Evolutionary conservation across 331 rosid genomes (phyloP), one percentile per base, ranked within the genome.

Genomic region (Quercus tomentella): DNA sequence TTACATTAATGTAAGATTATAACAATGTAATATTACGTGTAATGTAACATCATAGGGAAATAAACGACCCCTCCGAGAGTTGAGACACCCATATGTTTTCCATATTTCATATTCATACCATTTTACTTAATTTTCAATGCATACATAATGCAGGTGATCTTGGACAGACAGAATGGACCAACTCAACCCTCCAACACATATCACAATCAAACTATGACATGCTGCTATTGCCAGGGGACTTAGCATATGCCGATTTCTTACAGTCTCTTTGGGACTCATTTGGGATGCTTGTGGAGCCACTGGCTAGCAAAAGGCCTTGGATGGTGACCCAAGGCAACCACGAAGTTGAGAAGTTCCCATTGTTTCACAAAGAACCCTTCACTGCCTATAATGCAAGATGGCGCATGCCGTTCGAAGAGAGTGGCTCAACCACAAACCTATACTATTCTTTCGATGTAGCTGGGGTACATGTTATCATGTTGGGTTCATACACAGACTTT

Each of bases 261-360:
- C 99, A 95, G 78, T 0, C 54, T 3, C 43, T 16, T 18, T 93
- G 99, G 99, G 99, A 95, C 79, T 88, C 91, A 0, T 93, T 85
- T 18, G 99, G 97, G 15, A 86, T 94, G 15, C 82, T 95, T 4
- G 97, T 91, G 0, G 94, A 88, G 82, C 94, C 97, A 41, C 77
- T 86, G 43, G 96, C 97, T 0, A 86, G 97, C 82, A 85, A 87
- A 56, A 84, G 97, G 70, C 99, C 99, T 1, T 95, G 99, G 99
- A 93, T 95, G 99, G 97, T 95, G 14, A 95, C 99, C 0, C 82
- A 83, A 52, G 97, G 98, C 6, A 90, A 95, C 86, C 97, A 95
- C 28, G 99, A 93, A 65, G 7, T 91, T 1, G 98, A 95, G 85
- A 84, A 25, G 73, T 70, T 95, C 35, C 96, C 93, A 0, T 0